Conservation (phyloP, 371 early-diverging fungal genomes). For the Coemansia sp. region DNA sequence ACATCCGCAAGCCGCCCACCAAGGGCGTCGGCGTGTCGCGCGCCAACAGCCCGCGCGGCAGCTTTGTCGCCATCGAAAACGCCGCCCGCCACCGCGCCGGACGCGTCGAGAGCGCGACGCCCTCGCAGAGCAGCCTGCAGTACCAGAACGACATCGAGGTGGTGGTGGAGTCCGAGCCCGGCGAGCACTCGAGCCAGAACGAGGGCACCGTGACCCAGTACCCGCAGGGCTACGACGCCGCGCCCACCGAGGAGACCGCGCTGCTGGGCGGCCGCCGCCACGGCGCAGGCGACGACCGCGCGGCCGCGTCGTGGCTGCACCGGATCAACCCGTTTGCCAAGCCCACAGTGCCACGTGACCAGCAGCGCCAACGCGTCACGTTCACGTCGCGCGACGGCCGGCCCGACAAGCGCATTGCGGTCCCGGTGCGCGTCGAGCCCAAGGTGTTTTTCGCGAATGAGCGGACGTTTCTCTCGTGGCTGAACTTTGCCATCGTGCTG, state of each 20-base stretch:
- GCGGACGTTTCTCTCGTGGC: conserved; percentile 96
- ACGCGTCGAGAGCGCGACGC: conserved; percentile 12
- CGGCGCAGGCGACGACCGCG: background rate
- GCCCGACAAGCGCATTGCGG: conserved; percentile 62
- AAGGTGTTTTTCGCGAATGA: conserved; percentile 99
- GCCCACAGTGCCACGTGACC: background rate
- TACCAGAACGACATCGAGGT: conserved; percentile 39
- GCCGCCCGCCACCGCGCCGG: conserved; percentile 24
- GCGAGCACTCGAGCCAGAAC: conserved; percentile 39
- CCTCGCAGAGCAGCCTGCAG: conserved; percentile 25
- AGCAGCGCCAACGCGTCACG: conserved; percentile 8
- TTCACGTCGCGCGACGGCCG: conserved; percentile 42
- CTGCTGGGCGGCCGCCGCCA: conserved; percentile 15
- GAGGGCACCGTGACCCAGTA: conserved; percentile 24
- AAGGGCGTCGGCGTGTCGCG: conserved; percentile 43
- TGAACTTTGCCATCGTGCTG: conserved; percentile 73
- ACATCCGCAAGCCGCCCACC: conserved; percentile 68
- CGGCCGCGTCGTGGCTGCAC: conserved; percentile 24
- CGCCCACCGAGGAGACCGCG: conserved; percentile 22
- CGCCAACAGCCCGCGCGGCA: conserved; percentile 41
- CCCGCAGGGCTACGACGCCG: conserved; percentile 11
- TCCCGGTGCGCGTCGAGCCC: conserved; percentile 94
- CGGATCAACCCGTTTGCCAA: conserved; percentile 30
- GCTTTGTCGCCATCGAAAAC: conserved; percentile 36
- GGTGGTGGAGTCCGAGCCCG: conserved; percentile 36